Percentiles rank a stretch among this genome's conserved stretches.
These are phyloP conservation scores for Inonotus hispidus DNA, from an alignment of 1,284 basidiomycete genomes.

Conservation along the genomic window DNA sequence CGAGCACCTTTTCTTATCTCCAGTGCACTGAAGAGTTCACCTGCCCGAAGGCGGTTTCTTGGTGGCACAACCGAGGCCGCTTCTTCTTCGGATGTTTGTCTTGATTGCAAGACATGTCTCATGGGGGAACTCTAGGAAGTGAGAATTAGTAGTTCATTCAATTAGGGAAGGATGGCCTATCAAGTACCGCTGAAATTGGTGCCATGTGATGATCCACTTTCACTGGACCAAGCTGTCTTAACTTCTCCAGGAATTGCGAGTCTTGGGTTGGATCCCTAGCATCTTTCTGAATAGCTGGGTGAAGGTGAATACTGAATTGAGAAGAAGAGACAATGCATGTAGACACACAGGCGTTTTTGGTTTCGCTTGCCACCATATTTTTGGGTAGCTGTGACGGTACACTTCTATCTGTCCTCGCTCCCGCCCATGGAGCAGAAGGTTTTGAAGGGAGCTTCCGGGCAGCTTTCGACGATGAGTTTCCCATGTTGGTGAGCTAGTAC, in stretches of 20 bases:
- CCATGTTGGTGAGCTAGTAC: constrained; percentile 42
- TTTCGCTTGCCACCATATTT: constrained; percentile 42
- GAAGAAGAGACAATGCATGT: not conserved
- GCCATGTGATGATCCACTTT: constrained; percentile 63
- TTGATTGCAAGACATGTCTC: constrained; percentile 46
- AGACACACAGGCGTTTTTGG: constrained; percentile 42
- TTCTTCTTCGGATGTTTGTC: constrained; percentile 43
- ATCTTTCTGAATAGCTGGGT: not conserved
- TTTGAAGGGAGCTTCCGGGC: constrained; percentile 57
- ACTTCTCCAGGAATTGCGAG: constrained; percentile 70
- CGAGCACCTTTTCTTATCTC: constrained; percentile 57
- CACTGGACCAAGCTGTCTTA: constrained; percentile 68
- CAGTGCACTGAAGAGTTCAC: constrained; percentile 55
- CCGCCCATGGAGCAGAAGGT: constrained; percentile 45
- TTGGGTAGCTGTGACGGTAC: constrained; percentile 15
- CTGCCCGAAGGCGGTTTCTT: constrained; percentile 50
- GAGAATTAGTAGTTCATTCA: not conserved
- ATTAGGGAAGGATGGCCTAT: not conserved
- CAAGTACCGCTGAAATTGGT: constrained; percentile 47
- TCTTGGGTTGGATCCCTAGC: constrained; percentile 61
- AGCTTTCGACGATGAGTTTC: constrained; percentile 62
- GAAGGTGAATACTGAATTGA: constrained; percentile 32
- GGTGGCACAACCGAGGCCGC: constrained; percentile 28
- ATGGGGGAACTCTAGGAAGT: constrained; percentile 25
- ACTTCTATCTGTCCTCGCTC: constrained; percentile 36